Percentiles rank a stretch among this genome's conserved stretches.
Evolutionary conservation across 1,139 yeast species (phyloP).

Genomic region (Groenewaldozyma auringiensis): DNA sequence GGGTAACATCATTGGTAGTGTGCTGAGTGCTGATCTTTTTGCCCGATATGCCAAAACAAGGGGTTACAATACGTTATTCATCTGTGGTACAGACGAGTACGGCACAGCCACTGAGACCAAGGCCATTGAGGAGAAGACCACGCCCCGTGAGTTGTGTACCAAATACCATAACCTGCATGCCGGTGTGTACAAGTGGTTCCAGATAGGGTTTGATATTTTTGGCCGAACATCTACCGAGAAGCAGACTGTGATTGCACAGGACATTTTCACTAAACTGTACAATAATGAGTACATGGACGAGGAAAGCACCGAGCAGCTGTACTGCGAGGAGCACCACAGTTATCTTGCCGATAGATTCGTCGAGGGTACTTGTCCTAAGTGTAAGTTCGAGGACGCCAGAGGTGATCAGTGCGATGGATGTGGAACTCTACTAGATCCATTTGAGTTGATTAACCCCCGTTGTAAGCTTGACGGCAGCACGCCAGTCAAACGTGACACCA

Average conservation of each 20-base stretch:
- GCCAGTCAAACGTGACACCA: constrained; percentile 74
- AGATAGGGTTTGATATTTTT: constrained; percentile 85
- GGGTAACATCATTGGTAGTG: constrained; percentile 95
- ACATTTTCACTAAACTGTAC: constrained; percentile 68
- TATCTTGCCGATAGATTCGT: constrained; percentile 94
- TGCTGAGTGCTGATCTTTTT: constrained; percentile 88
- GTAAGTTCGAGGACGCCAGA: constrained; percentile 92
- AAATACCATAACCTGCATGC: constrained; percentile 82
- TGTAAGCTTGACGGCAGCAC: constrained; percentile 84
- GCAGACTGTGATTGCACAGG: constrained; percentile 95
- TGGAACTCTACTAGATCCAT: constrained; percentile 82
- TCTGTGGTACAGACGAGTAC: constrained; percentile 98
- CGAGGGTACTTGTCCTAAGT: constrained; percentile 95
- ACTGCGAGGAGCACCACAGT: constrained; percentile 83
- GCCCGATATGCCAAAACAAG: constrained; percentile 85
- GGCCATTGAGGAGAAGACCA: constrained; percentile 85
- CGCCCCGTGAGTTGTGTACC: constrained; percentile 84
- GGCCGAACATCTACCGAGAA: constrained; percentile 91
- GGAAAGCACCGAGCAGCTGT: constrained; percentile 79
- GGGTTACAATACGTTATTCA: constrained; percentile 73
- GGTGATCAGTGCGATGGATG: constrained; percentile 99
- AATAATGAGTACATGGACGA: constrained; percentile 76
- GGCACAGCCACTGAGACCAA: constrained; percentile 99
- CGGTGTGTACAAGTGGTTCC: constrained; percentile 94
- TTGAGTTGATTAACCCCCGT: constrained; percentile 87